These are phyloP conservation scores for Pulveroboletus sp. DNA, from an alignment of 1,284 basidiomycete genomes.

Conservation along the genomic window DNA sequence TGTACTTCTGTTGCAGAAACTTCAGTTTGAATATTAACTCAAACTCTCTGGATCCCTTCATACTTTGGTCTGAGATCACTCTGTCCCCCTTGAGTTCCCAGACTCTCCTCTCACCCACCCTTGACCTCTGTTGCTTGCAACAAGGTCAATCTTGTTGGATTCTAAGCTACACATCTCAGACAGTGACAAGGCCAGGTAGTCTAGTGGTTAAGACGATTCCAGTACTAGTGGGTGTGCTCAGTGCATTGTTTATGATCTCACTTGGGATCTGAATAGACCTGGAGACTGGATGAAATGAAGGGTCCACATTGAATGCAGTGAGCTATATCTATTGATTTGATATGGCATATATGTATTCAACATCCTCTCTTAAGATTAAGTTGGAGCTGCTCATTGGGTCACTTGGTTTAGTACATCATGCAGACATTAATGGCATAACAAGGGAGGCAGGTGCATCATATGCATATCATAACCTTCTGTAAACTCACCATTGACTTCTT, in stretches of 20 bases:
- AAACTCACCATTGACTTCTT: neutral
- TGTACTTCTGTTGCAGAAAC: too few species aligned
- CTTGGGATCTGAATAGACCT: conserved; percentile 45
- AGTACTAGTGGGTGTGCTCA: too few species aligned
- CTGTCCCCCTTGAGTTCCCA: too few species aligned
- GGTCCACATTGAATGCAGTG: conserved; percentile 82
- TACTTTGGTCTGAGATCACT: too few species aligned
- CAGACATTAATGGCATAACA: neutral
- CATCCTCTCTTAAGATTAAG: conserved; percentile 53
- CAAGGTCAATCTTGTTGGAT: too few species aligned
- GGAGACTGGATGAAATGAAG: conserved; percentile 86
- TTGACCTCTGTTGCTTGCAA: too few species aligned
- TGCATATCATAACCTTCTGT: conserved; percentile 28
- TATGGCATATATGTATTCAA: neutral
- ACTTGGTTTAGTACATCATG: neutral
- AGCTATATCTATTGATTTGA: neutral
- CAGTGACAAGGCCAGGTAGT: too few species aligned
- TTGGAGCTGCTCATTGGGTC: conserved; percentile 57
- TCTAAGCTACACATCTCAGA: too few species aligned
- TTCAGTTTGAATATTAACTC: too few species aligned
- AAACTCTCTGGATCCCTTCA: too few species aligned
- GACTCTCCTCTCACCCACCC: too few species aligned
- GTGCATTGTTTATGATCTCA: conserved; percentile 82
- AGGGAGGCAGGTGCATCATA: conserved; percentile 50
- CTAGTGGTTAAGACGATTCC: too few species aligned